Evolutionary conservation across 2,329 filamentous ascomycete genomes (phyloP).

Genomic region (Trichoderma asperellum): DNA sequence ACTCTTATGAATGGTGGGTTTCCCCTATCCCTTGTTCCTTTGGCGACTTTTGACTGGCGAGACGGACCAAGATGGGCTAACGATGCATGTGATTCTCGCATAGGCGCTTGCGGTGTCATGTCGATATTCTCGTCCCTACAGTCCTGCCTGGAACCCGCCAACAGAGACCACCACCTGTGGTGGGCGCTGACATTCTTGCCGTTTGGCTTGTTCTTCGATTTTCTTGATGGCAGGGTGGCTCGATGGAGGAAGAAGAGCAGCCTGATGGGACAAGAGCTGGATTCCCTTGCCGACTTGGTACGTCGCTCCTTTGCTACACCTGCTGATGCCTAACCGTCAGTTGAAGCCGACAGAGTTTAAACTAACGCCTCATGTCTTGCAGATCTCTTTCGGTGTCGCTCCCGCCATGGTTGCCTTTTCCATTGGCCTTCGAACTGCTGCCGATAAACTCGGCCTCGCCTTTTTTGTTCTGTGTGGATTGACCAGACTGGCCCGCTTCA

Average conservation of each 20-base stretch:
- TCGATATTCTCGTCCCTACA: conserved; percentile 94
- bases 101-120: conserved; percentile 85
- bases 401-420: conserved; percentile 87
- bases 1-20: conserved; percentile 74
- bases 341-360: background rate
- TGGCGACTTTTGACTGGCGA: background rate
- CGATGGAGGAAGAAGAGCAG: conserved; percentile 96
- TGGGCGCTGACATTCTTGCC: conserved; percentile 84
- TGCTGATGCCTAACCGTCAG: background rate
- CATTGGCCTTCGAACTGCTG: conserved; percentile 79
- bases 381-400: conserved; percentile 95
- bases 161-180: conserved; percentile 72
- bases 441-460: conserved; percentile 78
- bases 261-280: conserved; percentile 96
- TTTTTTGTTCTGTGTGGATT: conserved; percentile 96
- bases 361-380: conserved; percentile 23
- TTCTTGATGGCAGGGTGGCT: conserved; percentile 95
- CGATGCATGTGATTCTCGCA: background rate
- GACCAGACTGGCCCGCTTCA: conserved; percentile 93
- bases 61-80: conserved; percentile 18
- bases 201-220: conserved; percentile 94
- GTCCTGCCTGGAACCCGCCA: conserved; percentile 78
- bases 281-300: conserved; percentile 94
- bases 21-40: conserved; percentile 1
- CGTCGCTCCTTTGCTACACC: conserved; percentile 34